phyloP scores from a whole-genome alignment of 306 rosid genomes.

The Gleditsia sinensis region DNA sequence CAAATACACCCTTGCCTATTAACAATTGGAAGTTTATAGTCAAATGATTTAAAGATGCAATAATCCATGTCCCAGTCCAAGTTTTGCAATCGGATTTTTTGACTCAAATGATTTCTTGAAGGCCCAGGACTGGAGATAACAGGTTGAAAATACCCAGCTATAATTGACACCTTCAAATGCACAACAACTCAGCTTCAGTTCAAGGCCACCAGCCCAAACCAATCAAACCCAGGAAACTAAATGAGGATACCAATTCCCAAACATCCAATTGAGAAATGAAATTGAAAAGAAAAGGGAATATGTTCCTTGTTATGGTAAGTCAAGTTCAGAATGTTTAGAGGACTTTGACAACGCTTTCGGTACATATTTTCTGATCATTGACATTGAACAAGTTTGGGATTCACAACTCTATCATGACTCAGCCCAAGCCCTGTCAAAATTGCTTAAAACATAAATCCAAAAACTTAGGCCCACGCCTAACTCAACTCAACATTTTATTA shows the following conservation, averaged over 20 bases:
- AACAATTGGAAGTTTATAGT: not conserved
- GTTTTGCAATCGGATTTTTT: conserved; percentile 10
- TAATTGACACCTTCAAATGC: not conserved
- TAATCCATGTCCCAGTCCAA: not conserved
- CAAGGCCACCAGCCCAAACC: not conserved
- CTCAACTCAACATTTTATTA: not conserved
- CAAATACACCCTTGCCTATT: not conserved
- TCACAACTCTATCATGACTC: not conserved
- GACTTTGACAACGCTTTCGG: not conserved
- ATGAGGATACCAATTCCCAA: not conserved
- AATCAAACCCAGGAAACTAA: not conserved
- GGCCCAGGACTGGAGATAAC: not conserved
- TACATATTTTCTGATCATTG: conserved; percentile 5
- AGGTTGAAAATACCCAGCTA: not conserved
- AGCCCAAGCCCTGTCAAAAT: not conserved
- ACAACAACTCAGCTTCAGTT: conserved; percentile 1
- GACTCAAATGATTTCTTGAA: not conserved
- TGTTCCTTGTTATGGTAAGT: not conserved
- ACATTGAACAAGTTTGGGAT: not conserved
- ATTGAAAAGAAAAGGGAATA: not conserved
- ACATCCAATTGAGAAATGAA: not conserved
- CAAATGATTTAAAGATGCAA: not conserved
- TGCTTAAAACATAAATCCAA: not conserved
- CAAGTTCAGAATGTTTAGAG: not conserved
- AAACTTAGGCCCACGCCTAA: not conserved